phyloP scores from a whole-genome alignment of 2,329 filamentous ascomycete genomes.

The Paracorniculantispora psalliotae region DNA sequence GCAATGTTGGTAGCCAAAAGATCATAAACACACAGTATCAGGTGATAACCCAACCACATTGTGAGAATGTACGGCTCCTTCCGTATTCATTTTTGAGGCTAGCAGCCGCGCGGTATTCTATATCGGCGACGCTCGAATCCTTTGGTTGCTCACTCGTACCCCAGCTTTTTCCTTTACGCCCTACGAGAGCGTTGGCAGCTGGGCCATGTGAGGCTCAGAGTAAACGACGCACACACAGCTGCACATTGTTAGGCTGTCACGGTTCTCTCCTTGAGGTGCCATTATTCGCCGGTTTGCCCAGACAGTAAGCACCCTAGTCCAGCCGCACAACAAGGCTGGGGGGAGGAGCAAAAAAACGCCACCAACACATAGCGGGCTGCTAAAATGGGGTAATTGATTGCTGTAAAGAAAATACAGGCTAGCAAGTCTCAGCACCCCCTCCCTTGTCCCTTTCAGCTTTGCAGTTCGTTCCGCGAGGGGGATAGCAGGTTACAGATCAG shows the following conservation, averaged over 20 bases:
- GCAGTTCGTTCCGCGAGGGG: not conserved
- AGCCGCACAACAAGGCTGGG: conserved; percentile 1
- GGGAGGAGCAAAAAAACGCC: not conserved
- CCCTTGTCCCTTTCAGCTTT: not conserved
- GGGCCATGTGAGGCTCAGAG: conserved; percentile 9
- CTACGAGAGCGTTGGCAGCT: not conserved
- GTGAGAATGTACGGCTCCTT: not conserved
- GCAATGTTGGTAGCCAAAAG: not conserved
- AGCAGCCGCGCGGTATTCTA: not conserved
- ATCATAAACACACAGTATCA: not conserved
- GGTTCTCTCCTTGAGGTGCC: not conserved
- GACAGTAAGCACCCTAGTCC: conserved; percentile 4
- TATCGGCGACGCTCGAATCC: not conserved
- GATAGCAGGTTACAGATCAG: not conserved
- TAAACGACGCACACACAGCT: conserved; percentile 8
- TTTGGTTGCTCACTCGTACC: not conserved
- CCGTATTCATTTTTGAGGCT: not conserved
- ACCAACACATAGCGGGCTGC: not conserved
- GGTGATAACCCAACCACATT: not conserved
- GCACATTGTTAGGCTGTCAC: not conserved
- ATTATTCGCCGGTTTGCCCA: not conserved
- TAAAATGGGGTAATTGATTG: not conserved
- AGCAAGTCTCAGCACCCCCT: not conserved
- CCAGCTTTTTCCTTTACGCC: not conserved
- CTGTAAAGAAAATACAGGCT: not conserved